Conservation (phyloP, 495 filamentous ascomycete genomes). For the Parathielavia appendiculata region DNA sequence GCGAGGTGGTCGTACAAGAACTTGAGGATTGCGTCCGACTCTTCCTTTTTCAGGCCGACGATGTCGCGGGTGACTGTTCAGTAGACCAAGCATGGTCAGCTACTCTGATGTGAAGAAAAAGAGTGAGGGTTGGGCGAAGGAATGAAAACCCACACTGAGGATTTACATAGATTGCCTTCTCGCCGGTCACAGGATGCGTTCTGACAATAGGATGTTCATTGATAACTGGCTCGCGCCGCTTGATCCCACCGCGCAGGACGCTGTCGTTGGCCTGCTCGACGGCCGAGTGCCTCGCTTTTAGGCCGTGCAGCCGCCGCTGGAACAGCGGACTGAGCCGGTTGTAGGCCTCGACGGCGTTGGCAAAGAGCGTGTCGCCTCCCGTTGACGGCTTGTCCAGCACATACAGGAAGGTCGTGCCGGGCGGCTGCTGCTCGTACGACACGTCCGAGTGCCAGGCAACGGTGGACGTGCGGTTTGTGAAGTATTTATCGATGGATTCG, state of each 20-base stretch:
- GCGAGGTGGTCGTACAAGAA: conserved; percentile 86
- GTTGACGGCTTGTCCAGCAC: conserved; percentile 68
- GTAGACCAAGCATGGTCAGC: conserved; percentile 6
- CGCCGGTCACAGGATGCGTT: conserved; percentile 77
- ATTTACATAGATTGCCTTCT: conserved; percentile 84
- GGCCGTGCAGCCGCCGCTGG: conserved; percentile 65
- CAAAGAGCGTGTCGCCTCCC: conserved; percentile 77
- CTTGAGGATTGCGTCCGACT: conserved; percentile 72
- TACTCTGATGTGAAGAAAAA: background rate
- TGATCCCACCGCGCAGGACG: conserved; percentile 52
- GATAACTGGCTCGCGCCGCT: conserved; percentile 64
- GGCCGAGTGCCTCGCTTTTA: conserved; percentile 72
- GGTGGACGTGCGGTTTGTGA: conserved; percentile 60
- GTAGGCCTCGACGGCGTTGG: conserved; percentile 69
- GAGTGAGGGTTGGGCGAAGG: background rate
- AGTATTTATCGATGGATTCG: conserved; percentile 51
- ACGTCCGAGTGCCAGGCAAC: conserved; percentile 81
- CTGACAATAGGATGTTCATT: conserved; percentile 69
- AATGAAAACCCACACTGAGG: conserved; percentile 64
- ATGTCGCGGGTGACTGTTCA: conserved; percentile 61
- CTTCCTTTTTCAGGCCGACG: conserved; percentile 70
- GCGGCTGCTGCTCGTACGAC: conserved; percentile 77
- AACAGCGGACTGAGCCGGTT: conserved; percentile 67
- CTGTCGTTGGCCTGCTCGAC: conserved; percentile 63
- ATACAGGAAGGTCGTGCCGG: conserved; percentile 78